Base-by-base conservation (phyloP, 2,329 filamentous ascomycete genomes). In the Beauveria pseudobassiana region DNA sequence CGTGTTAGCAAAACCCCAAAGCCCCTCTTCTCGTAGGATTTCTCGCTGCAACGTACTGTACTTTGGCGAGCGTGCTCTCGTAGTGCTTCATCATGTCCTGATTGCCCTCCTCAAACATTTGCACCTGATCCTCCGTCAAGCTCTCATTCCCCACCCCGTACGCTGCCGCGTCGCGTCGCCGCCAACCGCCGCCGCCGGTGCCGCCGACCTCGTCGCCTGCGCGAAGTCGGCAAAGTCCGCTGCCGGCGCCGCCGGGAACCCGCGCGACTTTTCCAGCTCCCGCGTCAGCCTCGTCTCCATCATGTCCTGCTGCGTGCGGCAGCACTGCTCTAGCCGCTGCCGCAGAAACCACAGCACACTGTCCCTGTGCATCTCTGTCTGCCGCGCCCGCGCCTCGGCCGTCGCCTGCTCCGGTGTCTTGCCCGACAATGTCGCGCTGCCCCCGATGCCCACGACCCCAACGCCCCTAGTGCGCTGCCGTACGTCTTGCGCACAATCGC, bases 21-120 rank as follows among this genome's bases (percentile, higher is more conserved):
- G 22, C 22, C 30, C 14, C 5, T 42, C 16, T 43, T 24, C 40
- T 45, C 12, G 22, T n/a, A 67, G 53, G 34, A 22, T 14, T 8
- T 14, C 9, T 24, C 54, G 18, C 16, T 82, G 16, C 9, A 54
- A 62, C 89, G 60, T 83, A 96, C 90, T 89, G 90, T 67, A 98
- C 91, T 82, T 98, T 95, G 74, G 93, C 89, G 72, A 98, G 78
- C n/a, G 90, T 92, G 76, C 89, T 91, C 74, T 97, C 91, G 74
- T 96, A 96, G 75, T 96, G 90, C 74, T 89, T 90, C 68, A 98
- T 81, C 87, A 99, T 92, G 65, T 91, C 87, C 74, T 92, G 87
- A 71, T 98, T 97, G 71, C 96, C 93, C 75, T 91, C 85, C 67
- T 93, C 93, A 76, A 99, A 98, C 71, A 96, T 84, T 73, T 97